Conservation (phyloP, 2,329 filamentous ascomycete genomes). For the Diplodia intermedia region DNA sequence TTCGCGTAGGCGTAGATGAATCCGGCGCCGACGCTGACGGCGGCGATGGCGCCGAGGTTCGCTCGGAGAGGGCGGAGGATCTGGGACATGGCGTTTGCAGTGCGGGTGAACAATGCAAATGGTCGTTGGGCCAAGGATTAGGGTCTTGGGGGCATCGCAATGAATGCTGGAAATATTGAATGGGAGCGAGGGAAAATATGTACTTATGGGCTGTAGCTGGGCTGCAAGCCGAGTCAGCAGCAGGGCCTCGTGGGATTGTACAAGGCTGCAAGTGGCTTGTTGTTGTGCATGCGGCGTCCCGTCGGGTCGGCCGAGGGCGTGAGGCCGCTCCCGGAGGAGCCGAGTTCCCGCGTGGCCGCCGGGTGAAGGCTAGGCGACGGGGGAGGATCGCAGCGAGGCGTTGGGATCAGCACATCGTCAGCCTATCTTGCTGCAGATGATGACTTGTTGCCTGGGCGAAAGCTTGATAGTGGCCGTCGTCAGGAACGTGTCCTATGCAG, state of each 20-base stretch:
- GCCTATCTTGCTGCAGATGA: neutral
- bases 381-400: neutral
- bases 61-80: constrained; percentile 1
- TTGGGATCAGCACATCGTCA: neutral
- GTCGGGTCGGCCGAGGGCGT: neutral
- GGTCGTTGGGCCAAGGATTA: no score
- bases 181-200: neutral
- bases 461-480: neutral
- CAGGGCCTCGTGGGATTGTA: neutral
- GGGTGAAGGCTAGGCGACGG: neutral
- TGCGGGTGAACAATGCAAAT: neutral
- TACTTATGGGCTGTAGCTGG: neutral
- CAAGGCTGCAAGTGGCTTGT: neutral
- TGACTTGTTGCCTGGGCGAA: neutral
- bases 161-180: neutral
- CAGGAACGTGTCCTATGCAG: neutral
- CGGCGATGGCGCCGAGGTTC: constrained; percentile 7
- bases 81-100: neutral
- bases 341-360: no score
- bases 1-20: constrained; percentile 12
- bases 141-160: neutral
- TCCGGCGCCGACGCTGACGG: constrained; percentile 8
- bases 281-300: neutral
- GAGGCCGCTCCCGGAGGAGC: neutral
- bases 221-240: neutral